A percentile compares a stretch with the other conserved stretches of the same genome.
Evolutionary conservation across 129 eudicot species (phyloP).

Genomic region (Lonicera japonica): DNA sequence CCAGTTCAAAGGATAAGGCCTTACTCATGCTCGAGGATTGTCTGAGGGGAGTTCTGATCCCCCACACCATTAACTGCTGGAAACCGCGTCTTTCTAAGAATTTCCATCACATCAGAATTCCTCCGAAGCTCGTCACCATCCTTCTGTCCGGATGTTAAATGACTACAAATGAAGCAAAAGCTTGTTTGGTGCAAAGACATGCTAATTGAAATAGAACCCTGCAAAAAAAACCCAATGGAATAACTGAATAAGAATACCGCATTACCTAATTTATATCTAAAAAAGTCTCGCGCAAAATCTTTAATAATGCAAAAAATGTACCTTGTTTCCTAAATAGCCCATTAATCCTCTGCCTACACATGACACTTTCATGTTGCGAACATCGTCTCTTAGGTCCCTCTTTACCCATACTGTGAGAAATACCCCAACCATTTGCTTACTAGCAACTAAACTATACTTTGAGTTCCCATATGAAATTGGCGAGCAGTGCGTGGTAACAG

Average conservation of each 20-base stretch:
- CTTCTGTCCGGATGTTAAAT: slow-evolving; percentile 84
- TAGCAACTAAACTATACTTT: slow-evolving; percentile 80
- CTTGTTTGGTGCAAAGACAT: slow-evolving; percentile 89
- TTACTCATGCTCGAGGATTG: slow-evolving; percentile 91
- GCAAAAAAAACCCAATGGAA: slow-evolving; percentile 15
- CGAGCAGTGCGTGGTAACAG: slow-evolving; percentile 24
- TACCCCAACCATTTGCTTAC: slow-evolving; percentile 97
- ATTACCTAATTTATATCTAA: neutral
- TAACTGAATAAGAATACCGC: neutral
- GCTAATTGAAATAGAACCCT: slow-evolving; percentile 90
- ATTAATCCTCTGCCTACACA: slow-evolving; percentile 98
- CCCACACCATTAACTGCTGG: slow-evolving; percentile 51
- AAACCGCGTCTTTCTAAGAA: slow-evolving; percentile 78
- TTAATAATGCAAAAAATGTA: slow-evolving; percentile 6
- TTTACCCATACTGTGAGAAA: slow-evolving; percentile 83
- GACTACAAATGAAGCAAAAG: slow-evolving; percentile 93
- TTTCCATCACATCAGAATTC: slow-evolving; percentile 83
- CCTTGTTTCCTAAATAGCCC: slow-evolving; percentile 99
- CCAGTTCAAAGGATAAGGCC: slow-evolving; percentile 5
- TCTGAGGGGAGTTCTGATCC: slow-evolving; percentile 65
- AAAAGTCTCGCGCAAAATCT: neutral
- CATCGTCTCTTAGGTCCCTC: slow-evolving; percentile 69
- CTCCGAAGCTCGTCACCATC: slow-evolving; percentile 87
- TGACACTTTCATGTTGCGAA: slow-evolving; percentile 73
- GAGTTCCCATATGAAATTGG: slow-evolving; percentile 46